Evolutionary conservation across 2,329 filamentous ascomycete species (phyloP), one percentile per base, ranked within the genome.

Genomic region (Rutstroemia sp.): DNA sequence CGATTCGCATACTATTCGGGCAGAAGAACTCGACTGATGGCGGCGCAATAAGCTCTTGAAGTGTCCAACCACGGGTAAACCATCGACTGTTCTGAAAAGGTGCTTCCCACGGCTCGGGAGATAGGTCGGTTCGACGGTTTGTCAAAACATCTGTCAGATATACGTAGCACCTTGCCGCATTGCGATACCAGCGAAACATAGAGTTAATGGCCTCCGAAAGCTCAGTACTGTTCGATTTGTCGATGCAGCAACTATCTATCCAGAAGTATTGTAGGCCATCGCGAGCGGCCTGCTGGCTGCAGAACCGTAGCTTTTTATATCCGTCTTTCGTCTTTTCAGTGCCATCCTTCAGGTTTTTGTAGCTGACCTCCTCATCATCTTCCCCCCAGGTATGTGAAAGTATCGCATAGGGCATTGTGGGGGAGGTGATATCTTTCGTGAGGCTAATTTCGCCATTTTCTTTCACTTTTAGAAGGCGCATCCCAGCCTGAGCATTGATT

Each of bases 231-330:
- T 45, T 52, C 2, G 46, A 27, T 48, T 63, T 63, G 38, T 63
- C 58, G 39, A 63, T 63, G 49, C 59, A 62, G 39, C 60, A 62
- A 4, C 56, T 63, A 46, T 62, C 61, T 0, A 59, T 44, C 59
- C 57, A 62, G 30, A 27, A 49, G 30, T 52, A 52, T 18, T 23
- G 27, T 6, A 58, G 51, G 19, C 60, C 49, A 38, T 60, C 46
- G 10, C 41, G 44, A 27, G 16, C 45, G 1, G 60, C 57, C 25
- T 62, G 60, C 49, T 61, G 5, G 5, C 25, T 8, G 8, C 25
- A 27, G 8, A 27, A 27, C 25, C 8, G 5, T 1, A 27, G 5
- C 25, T 27, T 27, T 27, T 27, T 8, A 8, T 27, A 27, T 23
- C 60, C 56, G 41, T 45, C n/a, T 48, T 62, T 62, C 8, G 23